Percentiles rank a stretch among this genome's conserved stretches.
Evolutionary conservation across 1,139 yeast genomes (phyloP).

Genomic region (Arxiozyma bovina): DNA sequence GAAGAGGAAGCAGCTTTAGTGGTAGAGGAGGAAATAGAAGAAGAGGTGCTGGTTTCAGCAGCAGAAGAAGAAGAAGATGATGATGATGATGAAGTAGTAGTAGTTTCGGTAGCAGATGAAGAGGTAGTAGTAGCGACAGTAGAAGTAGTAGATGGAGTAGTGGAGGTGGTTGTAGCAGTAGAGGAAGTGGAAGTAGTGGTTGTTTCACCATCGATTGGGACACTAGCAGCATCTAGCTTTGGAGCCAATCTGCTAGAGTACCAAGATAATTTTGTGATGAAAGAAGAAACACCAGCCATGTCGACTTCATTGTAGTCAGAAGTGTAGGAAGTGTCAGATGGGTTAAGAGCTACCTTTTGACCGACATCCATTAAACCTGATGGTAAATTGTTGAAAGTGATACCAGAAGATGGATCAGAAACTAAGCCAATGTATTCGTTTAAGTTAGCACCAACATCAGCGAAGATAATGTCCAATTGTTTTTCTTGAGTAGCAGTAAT

Average conservation of each 20-base stretch:
- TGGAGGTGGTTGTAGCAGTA: conserved; percentile 2
- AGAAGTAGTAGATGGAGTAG: conserved; percentile 13
- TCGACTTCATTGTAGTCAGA: conserved; percentile 29
- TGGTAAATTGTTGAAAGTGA: conserved; percentile 17
- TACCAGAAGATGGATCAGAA: conserved; percentile 7
- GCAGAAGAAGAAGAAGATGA: conserved; percentile 20
- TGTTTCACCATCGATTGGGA: conserved; percentile 7
- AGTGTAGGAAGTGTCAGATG: conserved; percentile 37
- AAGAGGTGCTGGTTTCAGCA: conserved; percentile 16
- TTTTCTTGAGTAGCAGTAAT: conserved; percentile 10
- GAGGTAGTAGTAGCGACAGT: conserved; percentile 14
- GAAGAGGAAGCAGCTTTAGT: background rate
- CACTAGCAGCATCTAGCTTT: conserved; percentile 13
- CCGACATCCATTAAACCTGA: conserved; percentile 18
- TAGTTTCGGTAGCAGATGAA: conserved; percentile 17
- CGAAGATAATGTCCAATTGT: conserved; percentile 12
- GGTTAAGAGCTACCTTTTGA: conserved; percentile 14
- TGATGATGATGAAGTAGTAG: conserved; percentile 16
- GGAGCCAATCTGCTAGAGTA: conserved; percentile 35
- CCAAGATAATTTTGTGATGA: conserved; percentile 39
- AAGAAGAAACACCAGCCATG: conserved; percentile 28
- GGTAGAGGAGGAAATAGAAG: conserved; percentile 4
- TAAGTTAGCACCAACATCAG: conserved; percentile 14
- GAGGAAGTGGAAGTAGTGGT: conserved; percentile 5
- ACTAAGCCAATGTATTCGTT: conserved; percentile 12